Evolutionary conservation across 495 filamentous ascomycete genomes (phyloP).

Genomic region (Glonium stellatum): DNA sequence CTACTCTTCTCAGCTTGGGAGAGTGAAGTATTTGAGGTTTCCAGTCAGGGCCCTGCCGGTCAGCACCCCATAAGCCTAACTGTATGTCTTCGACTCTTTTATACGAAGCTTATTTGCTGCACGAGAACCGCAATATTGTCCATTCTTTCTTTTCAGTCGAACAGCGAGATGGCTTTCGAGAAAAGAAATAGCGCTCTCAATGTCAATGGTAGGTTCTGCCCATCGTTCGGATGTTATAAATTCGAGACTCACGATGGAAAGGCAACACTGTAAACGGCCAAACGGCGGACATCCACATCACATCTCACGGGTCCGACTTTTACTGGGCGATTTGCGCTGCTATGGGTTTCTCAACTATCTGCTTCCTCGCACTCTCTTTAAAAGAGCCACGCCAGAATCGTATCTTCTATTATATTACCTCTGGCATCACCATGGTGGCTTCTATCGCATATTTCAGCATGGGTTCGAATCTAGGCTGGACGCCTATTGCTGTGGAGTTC

Average conservation of each 20-base stretch:
- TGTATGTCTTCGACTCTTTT: not conserved
- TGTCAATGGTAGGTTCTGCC: conserved; percentile 39
- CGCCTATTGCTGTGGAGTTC: conserved; percentile 53
- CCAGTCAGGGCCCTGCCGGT: not conserved
- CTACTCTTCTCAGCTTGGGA: not conserved
- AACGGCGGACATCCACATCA: conserved; percentile 48
- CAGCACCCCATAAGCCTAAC: no score
- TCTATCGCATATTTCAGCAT: conserved; percentile 63
- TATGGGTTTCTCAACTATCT: conserved; percentile 41
- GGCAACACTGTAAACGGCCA: conserved; percentile 33
- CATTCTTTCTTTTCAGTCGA: not conserved
- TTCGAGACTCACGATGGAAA: no score
- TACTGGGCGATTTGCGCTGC: conserved; percentile 52
- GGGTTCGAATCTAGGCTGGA: conserved; percentile 61
- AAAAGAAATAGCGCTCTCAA: conserved; percentile 44
- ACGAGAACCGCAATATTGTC: not conserved
- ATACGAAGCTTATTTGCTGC: not conserved
- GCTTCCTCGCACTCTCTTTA: conserved; percentile 43
- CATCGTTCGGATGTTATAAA: no score
- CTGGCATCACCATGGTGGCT: conserved; percentile 55
- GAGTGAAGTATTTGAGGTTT: not conserved
- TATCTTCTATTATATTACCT: conserved; percentile 69
- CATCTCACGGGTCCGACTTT: no score
- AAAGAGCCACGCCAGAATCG: conserved; percentile 45
- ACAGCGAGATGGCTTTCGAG: not conserved